Evolutionary conservation across 805 yeast species (phyloP).

Genomic region (Kodamaea hsintzibuensis): DNA sequence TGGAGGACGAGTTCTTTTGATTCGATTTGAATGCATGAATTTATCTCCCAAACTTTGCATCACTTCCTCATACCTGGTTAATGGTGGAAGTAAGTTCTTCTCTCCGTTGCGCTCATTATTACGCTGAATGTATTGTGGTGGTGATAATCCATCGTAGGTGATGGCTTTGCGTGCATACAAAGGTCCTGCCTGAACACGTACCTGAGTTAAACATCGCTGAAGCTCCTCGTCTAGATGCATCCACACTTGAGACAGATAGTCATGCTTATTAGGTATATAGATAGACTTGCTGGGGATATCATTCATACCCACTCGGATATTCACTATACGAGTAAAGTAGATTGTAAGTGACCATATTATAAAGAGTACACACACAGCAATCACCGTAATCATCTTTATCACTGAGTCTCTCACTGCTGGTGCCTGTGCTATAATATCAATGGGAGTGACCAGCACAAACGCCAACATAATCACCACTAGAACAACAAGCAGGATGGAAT

Average conservation of each 20-base stretch:
- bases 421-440: slow-evolving; percentile 71
- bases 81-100: slow-evolving; percentile 28
- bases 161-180: slow-evolving; percentile 26
- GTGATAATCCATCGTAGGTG: slow-evolving; percentile 42
- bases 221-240: slow-evolving; percentile 27
- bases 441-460: slow-evolving; percentile 69
- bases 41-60: slow-evolving; percentile 61
- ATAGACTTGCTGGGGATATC: slow-evolving; percentile 68
- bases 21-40: slow-evolving; percentile 31
- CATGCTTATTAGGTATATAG: slow-evolving; percentile 66
- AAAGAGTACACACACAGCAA: slow-evolving; percentile 66
- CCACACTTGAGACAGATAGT: slow-evolving; percentile 39
- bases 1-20: not conserved
- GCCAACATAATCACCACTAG: slow-evolving; percentile 44
- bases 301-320: slow-evolving; percentile 56
- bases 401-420: slow-evolving; percentile 57
- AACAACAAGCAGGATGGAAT: slow-evolving; percentile 44
- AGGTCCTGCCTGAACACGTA: slow-evolving; percentile 38
- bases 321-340: slow-evolving; percentile 59
- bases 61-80: slow-evolving; percentile 51
- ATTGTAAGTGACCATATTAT: slow-evolving; percentile 50
- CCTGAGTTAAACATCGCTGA: slow-evolving; percentile 27
- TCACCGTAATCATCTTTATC: slow-evolving; percentile 77
- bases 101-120: slow-evolving; percentile 25
- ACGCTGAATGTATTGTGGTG: slow-evolving; percentile 42